These are phyloP conservation scores for Trematosphaeria pertusa DNA, from an alignment of 2,329 filamentous ascomycete genomes.

Conservation along the genomic window DNA sequence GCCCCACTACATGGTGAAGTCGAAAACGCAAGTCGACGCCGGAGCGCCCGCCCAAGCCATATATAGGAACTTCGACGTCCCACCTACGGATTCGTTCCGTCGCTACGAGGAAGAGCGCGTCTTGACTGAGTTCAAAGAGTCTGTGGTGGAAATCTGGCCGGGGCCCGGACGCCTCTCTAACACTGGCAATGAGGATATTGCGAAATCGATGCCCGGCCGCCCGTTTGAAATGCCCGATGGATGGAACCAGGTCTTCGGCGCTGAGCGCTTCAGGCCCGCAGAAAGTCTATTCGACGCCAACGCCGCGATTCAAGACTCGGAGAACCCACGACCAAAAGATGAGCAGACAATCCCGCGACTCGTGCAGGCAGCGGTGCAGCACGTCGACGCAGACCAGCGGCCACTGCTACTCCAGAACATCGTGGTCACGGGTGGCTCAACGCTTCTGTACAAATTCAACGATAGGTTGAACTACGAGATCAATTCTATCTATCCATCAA, in stretches of 20 bases:
- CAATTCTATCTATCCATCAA: constrained; percentile 79
- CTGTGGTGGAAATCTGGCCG: constrained; percentile 91
- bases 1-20: constrained; percentile 86
- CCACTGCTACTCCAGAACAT: constrained; percentile 86
- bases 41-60: constrained; percentile 78
- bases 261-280: constrained; percentile 82
- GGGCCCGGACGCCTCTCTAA: constrained; percentile 72
- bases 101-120: constrained; percentile 89
- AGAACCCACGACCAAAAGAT: constrained; percentile 65
- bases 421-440: constrained; percentile 88
- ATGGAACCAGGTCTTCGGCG: constrained; percentile 92
- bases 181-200: constrained; percentile 74
- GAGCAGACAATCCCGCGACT: constrained; percentile 84
- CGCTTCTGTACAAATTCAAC: constrained; percentile 87
- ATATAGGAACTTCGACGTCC: constrained; percentile 71
- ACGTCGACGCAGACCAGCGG: constrained; percentile 88
- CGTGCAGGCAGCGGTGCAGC: constrained; percentile 76
- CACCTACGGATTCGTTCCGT: constrained; percentile 74
- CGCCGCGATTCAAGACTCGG: constrained; percentile 66
- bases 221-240: constrained; percentile 98
- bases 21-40: constrained; percentile 88
- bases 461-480: constrained; percentile 89
- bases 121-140: constrained; percentile 96
- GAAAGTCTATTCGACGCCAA: constrained; percentile 92
- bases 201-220: constrained; percentile 75